These are phyloP conservation scores for Ceratobasidium theobromae DNA, from an alignment of 1,284 basidiomycete genomes.

Conservation along the genomic window DNA sequence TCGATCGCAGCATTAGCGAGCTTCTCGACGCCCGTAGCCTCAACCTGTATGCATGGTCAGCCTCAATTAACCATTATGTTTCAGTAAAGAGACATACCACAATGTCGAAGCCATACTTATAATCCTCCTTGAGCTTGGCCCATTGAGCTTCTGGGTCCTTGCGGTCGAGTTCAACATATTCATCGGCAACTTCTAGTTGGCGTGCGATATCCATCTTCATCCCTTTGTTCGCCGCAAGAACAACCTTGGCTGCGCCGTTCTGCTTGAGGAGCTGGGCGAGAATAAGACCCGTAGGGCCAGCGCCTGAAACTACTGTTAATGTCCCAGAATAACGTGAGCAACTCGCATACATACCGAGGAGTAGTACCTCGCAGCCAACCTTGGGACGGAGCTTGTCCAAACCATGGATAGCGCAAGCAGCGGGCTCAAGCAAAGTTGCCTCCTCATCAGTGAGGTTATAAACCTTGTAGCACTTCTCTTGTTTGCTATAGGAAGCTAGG, in stretches of 20 bases:
- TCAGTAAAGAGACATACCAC: constrained; percentile 52
- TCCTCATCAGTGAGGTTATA: constrained; percentile 84
- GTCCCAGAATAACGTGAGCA: neutral
- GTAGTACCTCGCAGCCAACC: constrained; percentile 74
- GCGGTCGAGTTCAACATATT: constrained; percentile 81
- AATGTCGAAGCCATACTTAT: constrained; percentile 85
- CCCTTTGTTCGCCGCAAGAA: constrained; percentile 80
- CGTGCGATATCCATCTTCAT: constrained; percentile 83
- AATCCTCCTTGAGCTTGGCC: constrained; percentile 71
- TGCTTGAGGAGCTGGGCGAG: constrained; percentile 83
- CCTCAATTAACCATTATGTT: neutral
- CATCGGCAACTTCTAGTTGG: constrained; percentile 72
- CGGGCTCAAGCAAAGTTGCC: constrained; percentile 84
- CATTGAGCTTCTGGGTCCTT: constrained; percentile 75
- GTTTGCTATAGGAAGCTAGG: constrained; percentile 42
- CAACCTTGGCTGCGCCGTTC: constrained; percentile 74
- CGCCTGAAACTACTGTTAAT: constrained; percentile 46
- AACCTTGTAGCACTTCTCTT: constrained; percentile 79
- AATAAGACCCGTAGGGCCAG: constrained; percentile 80
- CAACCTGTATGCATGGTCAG: constrained; percentile 49
- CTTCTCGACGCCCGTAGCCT: constrained; percentile 82
- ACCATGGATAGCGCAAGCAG: constrained; percentile 85
- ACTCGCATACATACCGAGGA: constrained; percentile 50
- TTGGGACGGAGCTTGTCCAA: constrained; percentile 78
- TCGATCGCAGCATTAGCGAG: constrained; percentile 79